Evolutionary conservation across 1,284 basidiomycete species (phyloP), one percentile per base, ranked within the genome.

Genomic region (Puccinia novopanici): DNA sequence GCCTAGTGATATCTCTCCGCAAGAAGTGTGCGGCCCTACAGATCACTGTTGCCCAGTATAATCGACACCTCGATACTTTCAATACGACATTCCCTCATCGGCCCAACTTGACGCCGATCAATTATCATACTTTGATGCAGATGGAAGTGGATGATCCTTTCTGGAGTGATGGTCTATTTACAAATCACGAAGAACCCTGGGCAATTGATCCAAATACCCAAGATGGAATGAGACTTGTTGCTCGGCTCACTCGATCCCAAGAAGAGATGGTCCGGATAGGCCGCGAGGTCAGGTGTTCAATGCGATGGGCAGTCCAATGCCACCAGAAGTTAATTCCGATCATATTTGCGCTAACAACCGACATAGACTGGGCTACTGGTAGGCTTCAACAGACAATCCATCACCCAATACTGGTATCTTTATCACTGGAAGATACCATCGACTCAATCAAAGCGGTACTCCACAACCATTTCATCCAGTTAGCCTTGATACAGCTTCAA

Each of bases 141-240:
- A 8, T 75, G 24, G 72, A 59, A 24, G 22, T 55, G 9, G 72
- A 75, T 30, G 27, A 30, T 42, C 54, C 42, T 27, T 75, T 75
- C n/a, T 75, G 72, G 72, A 75, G 24, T n/a, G 57, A 59, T 24
- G 50, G 72, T 1, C 45, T 48, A 0, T 75, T 75, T 40, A 75
- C 73, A 0, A 57, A 75, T 45, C 27, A 42, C 12, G 27, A 75
- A 3, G 73, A 61, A 27, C 73, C 73, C 3, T 75, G 73, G 73
- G 73, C 73, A 10, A 12, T 61, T 5, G 73, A 75, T 22, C 19
- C 55, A 30, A 55, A 45, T n/a, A 75, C 73, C 48, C 73, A 75
- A 40, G 59, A 59, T 27, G 73, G 73, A 2, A 75, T 75, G 73
- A 40, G 55, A 17, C 42, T 50, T 1, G 52, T 59, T 42, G 73